Base-by-base conservation (phyloP, 23 red algal species). In the Pyropia haitanensis region DNA sequence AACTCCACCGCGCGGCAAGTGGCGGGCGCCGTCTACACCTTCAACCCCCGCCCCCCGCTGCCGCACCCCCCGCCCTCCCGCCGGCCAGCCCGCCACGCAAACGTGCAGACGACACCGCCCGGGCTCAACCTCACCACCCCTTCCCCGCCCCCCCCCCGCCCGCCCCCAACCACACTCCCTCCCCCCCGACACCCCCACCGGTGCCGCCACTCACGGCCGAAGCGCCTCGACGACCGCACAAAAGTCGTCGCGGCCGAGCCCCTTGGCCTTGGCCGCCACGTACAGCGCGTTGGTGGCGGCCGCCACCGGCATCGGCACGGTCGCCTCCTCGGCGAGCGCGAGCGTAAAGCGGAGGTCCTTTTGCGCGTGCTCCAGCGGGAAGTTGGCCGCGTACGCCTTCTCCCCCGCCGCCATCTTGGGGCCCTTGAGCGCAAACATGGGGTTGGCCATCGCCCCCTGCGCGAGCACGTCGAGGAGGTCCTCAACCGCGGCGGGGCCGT, bases 301-400 rank as follows among this genome's bases (percentile, higher is more conserved):
- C 18, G 80, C 68, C 25, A 85, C 68, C 2, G 67, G 63, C 71
- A 95, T 84, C 31, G 51, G 71, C 30, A 80, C 61, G 24, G 63
- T 80, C 16, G 71, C 49, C 20, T 85, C 75, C 24, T 95, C 80
- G 39, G 63, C 89, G 48, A 95, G 70, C 53, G 49, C 28, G 55
- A 81, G 70, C 49, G 89, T 80, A 53, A 95, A 95, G 22, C 89
- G 89, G 4, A 95, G 51, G 34, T 95, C 89, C 68, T 95, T 95
- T 68, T 86, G 80, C 15, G 72, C 71, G 70, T 95, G 89, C 60
- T 95, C 80, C 10, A 95, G 75, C 5, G 89, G 80, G 61, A 95
- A 95, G 66, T 95, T 79, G n/a, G 75, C 58, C 25, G 70, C 75
- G 67, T 95, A 95, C 29, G 71, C 68, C 56, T 67, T 70, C 14